Conservation (phyloP, 257 asterid genomes). For the Cruciata laevipes region DNA sequence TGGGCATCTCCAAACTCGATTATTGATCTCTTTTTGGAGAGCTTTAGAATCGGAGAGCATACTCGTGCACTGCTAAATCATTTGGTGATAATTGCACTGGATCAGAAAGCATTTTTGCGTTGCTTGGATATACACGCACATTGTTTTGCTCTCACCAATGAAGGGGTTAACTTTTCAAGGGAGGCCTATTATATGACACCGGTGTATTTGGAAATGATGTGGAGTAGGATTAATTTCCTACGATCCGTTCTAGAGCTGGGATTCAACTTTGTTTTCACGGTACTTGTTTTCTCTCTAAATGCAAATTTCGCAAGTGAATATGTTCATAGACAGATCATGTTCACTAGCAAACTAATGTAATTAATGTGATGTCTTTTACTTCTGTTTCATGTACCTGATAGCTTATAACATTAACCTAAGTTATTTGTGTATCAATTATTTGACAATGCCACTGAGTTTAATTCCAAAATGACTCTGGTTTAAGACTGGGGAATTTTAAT, state of each 20-base stretch:
- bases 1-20: constrained; percentile 27
- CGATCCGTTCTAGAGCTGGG: constrained; percentile 63
- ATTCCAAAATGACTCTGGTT: background rate
- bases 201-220: constrained; percentile 63
- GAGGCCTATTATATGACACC: constrained; percentile 75
- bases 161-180: constrained; percentile 45
- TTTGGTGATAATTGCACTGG: constrained; percentile 27
- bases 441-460: background rate
- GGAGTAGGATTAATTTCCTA: constrained; percentile 64
- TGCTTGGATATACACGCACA: constrained; percentile 32
- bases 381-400: background rate
- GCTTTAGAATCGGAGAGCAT: constrained; percentile 30
- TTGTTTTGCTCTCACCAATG: constrained; percentile 51
- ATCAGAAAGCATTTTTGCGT: constrained; percentile 25
- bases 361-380: background rate
- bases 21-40: constrained; percentile 28
- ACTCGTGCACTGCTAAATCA: constrained; percentile 24
- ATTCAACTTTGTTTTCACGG: constrained; percentile 60
- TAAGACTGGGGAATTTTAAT: background rate
- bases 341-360: background rate
- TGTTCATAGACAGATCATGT: background rate
- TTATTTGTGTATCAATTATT: background rate
- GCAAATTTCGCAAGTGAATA: background rate
- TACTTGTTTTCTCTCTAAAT: constrained; percentile 20
- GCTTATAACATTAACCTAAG: background rate